Conservation (phyloP, 2,329 filamentous ascomycete species). For the Phialocephala subalpina region DNA sequence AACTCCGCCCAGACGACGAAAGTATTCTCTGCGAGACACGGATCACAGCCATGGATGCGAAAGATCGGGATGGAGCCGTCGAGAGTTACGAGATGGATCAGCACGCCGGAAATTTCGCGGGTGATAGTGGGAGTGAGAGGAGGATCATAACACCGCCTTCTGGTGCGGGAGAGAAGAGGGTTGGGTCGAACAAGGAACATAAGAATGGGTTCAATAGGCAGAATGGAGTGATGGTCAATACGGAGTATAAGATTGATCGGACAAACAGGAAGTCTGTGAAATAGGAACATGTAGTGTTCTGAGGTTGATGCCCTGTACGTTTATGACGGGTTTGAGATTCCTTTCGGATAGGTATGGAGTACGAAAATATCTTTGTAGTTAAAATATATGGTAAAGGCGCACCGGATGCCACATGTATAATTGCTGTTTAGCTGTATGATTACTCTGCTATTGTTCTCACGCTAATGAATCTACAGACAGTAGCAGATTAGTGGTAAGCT, state of each 20-base stretch:
- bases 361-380: background rate
- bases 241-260: constrained; percentile 3
- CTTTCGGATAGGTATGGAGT: background rate
- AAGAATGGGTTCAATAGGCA: background rate
- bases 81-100: constrained; percentile 21
- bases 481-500: too few species aligned
- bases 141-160: constrained; percentile 15
- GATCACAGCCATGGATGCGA: constrained; percentile 15
- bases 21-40: constrained; percentile 20
- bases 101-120: background rate
- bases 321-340: background rate
- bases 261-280: background rate
- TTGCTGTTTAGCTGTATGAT: too few species aligned
- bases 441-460: too few species aligned
- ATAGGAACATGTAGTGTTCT: background rate
- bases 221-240: constrained; percentile 6
- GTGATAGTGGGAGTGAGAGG: constrained; percentile 18
- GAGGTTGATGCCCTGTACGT: background rate
- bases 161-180: background rate
- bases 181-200: background rate
- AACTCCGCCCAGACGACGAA: constrained; percentile 23
- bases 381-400: background rate
- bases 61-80: constrained; percentile 4
- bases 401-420: background rate
- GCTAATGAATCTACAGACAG: too few species aligned